Conservation (phyloP, 23 red algal species). For the Pyropia yezoensis region DNA sequence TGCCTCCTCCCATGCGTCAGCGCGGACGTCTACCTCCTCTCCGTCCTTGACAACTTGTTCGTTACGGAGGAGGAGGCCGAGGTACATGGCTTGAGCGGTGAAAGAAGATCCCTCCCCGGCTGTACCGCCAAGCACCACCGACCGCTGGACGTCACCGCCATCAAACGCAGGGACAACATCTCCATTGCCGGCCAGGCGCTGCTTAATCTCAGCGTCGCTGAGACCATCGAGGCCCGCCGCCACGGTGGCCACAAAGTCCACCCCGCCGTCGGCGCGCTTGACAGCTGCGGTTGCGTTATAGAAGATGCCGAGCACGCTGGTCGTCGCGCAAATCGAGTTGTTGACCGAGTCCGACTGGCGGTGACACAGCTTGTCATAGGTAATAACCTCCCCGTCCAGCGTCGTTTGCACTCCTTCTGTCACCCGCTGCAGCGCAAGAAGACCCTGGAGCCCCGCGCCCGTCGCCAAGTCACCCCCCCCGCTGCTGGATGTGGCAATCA, state of each 20-base stretch:
- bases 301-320: slow-evolving; percentile 34
- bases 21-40: slow-evolving; percentile 27
- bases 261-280: slow-evolving; percentile 6
- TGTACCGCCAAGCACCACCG: slow-evolving; percentile 14
- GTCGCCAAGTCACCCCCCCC: slow-evolving; percentile 18
- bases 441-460: slow-evolving; percentile 14
- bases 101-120: slow-evolving; percentile 4
- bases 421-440: slow-evolving; percentile 17
- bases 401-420: slow-evolving; percentile 5
- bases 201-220: slow-evolving; percentile 28
- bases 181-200: slow-evolving; percentile 8
- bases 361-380: slow-evolving; percentile 22
- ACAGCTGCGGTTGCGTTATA: slow-evolving; percentile 7
- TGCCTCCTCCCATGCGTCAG: slow-evolving; percentile 26
- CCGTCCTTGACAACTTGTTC: slow-evolving; percentile 37
- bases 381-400: slow-evolving; percentile 10
- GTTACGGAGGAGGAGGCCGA: slow-evolving; percentile 25
- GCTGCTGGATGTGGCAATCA: slow-evolving; percentile 10
- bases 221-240: slow-evolving; percentile 4
- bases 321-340: slow-evolving; percentile 11
- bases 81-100: slow-evolving; percentile 9
- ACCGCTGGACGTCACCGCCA: slow-evolving; percentile 16
- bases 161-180: not conserved
- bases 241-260: slow-evolving; percentile 55
- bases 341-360: slow-evolving; percentile 6